phyloP scores from a whole-genome alignment of 2,329 filamentous ascomycete genomes.

The Penicillium sp. region DNA sequence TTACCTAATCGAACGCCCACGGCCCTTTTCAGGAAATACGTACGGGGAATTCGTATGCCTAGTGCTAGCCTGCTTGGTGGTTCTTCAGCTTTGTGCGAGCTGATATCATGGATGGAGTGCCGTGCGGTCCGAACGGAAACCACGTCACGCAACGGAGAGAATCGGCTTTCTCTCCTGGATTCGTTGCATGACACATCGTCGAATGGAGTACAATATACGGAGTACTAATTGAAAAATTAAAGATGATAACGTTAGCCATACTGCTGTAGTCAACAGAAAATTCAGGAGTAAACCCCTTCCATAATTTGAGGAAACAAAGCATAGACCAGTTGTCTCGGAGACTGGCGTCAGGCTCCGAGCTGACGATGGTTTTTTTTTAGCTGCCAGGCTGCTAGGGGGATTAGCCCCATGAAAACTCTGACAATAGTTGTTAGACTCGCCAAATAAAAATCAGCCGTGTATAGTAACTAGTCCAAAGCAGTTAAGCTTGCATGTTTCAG shows the following conservation, averaged over 20 bases:
- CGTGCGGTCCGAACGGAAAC: conserved; percentile 26
- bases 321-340: conserved; percentile 15
- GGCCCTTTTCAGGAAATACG: not conserved
- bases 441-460: not conserved
- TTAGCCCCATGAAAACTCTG: not conserved
- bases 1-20: not conserved
- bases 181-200: not conserved
- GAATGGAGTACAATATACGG: not conserved
- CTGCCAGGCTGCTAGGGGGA: not conserved
- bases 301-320: not conserved
- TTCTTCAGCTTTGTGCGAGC: conserved; percentile 2
- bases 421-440: not conserved
- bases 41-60: not conserved
- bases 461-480: not conserved
- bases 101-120: conserved; percentile 2
- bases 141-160: conserved; percentile 18
- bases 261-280: not conserved
- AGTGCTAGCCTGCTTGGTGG: not conserved
- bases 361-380: not conserved
- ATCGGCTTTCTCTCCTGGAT: not conserved
- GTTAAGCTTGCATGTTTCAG: not conserved
- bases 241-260: too few species aligned
- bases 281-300: not conserved
- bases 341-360: conserved; percentile 11
- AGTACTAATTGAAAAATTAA: too few species aligned